phyloP scores from a whole-genome alignment of 257 asterid species.

The Solanum clarkiae region DNA sequence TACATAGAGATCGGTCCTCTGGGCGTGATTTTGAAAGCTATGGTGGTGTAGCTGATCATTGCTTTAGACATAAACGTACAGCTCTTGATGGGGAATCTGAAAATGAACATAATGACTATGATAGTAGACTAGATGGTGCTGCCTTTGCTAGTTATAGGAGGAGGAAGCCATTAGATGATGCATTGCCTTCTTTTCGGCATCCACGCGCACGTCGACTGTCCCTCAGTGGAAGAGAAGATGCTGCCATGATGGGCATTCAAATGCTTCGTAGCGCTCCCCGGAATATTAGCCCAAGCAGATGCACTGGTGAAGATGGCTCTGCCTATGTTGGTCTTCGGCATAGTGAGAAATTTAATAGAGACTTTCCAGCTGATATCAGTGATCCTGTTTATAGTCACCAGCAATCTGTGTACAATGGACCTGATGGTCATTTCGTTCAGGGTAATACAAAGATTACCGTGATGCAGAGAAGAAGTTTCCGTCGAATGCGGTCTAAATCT shows the following conservation, averaged over 20 bases:
- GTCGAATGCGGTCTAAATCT: constrained; percentile 49
- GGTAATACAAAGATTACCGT: constrained; percentile 42
- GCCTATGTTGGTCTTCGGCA: too few relatives aligned
- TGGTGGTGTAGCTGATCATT: constrained; percentile 30
- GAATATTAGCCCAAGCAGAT: too few relatives aligned
- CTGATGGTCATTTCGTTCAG: constrained; percentile 26
- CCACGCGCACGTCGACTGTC: too few relatives aligned
- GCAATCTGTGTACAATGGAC: constrained; percentile 19
- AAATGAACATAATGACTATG: constrained; percentile 35
- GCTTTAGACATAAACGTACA: constrained; percentile 37
- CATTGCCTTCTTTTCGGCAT: too few relatives aligned
- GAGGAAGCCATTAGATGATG: constrained; percentile 27
- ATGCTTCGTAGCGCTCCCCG: too few relatives aligned
- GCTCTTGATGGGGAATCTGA: constrained; percentile 28
- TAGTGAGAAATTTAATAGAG: too few relatives aligned
- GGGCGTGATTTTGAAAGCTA: constrained; percentile 41
- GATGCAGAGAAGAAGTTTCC: constrained; percentile 45
- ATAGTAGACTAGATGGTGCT: constrained; percentile 22
- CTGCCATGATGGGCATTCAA: too few relatives aligned
- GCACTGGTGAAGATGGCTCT: too few relatives aligned
- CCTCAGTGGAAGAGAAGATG: too few relatives aligned
- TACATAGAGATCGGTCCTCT: constrained; percentile 10
- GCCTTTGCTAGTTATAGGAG: constrained; percentile 17
- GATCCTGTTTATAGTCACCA: too few relatives aligned
- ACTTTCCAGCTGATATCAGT: too few relatives aligned